phyloP scores from a whole-genome alignment of 75 land plant species.

The Selaginella tamariscina region DNA sequence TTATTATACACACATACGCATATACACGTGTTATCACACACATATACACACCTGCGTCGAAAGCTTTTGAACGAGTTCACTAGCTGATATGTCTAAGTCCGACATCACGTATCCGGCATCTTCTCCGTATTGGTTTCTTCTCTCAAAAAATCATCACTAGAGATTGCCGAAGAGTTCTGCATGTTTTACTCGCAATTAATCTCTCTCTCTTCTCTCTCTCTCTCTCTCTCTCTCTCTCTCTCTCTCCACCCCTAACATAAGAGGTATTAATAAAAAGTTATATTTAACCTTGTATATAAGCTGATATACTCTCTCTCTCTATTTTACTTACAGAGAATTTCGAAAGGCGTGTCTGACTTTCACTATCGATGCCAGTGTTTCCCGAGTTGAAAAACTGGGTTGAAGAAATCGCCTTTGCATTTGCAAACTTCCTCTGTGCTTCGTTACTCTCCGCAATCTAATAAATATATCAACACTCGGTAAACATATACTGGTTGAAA shows the following conservation, averaged over 20 bases:
- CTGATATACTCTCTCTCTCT: no score
- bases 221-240: no score
- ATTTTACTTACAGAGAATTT: constrained; percentile 59
- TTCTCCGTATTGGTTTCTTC: constrained; percentile 12
- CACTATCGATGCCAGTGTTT: constrained; percentile 32
- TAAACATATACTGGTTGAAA: no score
- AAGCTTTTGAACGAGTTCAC: constrained; percentile 61
- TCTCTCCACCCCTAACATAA: no score
- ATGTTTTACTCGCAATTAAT: no score
- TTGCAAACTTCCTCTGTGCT: constrained; percentile 89
- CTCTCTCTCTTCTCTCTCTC: no score
- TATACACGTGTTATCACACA: no score
- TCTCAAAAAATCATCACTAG: constrained; percentile 94
- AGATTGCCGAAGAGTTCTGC: constrained; percentile 22
- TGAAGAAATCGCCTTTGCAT: constrained; percentile 96
- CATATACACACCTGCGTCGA: constrained; percentile 97
- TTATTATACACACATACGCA: no score
- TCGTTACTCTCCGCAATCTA: constrained; percentile 81
- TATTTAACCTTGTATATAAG: no score
- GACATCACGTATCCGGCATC: constrained; percentile 19
- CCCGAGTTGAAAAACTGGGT: constrained; percentile 89
- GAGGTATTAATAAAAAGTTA: no score
- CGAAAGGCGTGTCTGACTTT: constrained; percentile 51
- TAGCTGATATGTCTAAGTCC: constrained; percentile 60
- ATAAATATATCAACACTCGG: no score